Conservation (phyloP, 306 rosid genomes). For the Oxytropis ochrocephala region DNA sequence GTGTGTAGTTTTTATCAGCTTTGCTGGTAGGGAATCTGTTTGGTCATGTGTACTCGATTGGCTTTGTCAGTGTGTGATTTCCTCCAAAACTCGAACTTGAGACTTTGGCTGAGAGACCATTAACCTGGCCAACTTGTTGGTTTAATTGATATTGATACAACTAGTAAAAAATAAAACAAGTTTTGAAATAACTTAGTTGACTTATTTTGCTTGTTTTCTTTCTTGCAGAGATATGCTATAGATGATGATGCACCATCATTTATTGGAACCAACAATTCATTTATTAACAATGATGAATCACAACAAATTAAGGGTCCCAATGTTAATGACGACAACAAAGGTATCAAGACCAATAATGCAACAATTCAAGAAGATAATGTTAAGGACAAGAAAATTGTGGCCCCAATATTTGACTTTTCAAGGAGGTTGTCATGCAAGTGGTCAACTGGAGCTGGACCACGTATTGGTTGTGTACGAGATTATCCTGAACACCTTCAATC, state of each 20-base stretch:
- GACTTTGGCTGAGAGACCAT: no score
- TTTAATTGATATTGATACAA: no score
- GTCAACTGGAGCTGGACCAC: constrained; percentile 76
- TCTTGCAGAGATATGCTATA: constrained; percentile 58
- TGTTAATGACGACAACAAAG: background rate
- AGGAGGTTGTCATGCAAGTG: constrained; percentile 73
- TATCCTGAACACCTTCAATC: constrained; percentile 77
- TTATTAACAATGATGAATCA: constrained; percentile 19
- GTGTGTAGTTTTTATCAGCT: no score
- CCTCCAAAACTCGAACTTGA: no score
- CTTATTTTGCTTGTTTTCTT: constrained; percentile 8
- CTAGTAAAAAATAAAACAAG: background rate
- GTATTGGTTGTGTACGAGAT: constrained; percentile 94
- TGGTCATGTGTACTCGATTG: no score
- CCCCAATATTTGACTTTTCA: constrained; percentile 33
- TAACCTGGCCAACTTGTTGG: no score
- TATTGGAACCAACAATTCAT: constrained; percentile 22
- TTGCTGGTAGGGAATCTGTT: no score
- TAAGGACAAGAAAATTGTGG: constrained; percentile 21
- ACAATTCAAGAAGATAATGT: constrained; percentile 22
- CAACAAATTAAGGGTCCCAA: constrained; percentile 21
- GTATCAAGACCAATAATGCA: background rate
- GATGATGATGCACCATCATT: constrained; percentile 67
- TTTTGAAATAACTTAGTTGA: background rate
- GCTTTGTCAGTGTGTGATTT: no score